phyloP scores from a whole-genome alignment of 495 filamentous ascomycete species.

The Aspergillus ellipticus region DNA sequence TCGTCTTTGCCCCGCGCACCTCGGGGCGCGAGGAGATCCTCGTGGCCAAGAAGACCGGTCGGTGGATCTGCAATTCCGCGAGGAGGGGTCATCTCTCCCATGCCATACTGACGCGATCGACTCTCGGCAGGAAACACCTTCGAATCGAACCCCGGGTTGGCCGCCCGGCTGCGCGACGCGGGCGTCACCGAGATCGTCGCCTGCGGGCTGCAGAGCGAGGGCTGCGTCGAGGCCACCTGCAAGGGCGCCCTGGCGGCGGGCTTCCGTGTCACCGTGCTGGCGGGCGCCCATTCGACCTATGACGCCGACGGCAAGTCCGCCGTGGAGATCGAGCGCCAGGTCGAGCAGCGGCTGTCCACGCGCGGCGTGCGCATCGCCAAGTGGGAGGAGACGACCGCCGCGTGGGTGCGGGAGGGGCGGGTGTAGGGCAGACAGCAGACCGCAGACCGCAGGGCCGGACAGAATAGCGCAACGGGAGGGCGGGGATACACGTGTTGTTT shows the following conservation, averaged over 20 bases:
- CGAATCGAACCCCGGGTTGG: slow-evolving; percentile 2
- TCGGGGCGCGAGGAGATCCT: neutral
- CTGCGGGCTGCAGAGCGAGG: slow-evolving; percentile 2
- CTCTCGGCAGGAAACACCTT: slow-evolving; percentile 1
- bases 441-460: no score
- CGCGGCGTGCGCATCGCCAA: neutral
- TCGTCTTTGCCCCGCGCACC: neutral
- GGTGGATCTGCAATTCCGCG: no score
- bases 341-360: neutral
- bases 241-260: slow-evolving; percentile 1
- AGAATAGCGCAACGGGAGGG: no score
- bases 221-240: slow-evolving; percentile 1
- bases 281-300: slow-evolving; percentile 6
- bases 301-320: neutral
- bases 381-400: neutral
- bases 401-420: neutral
- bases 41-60: neutral
- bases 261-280: neutral
- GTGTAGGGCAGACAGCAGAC: no score
- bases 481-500: no score
- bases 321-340: slow-evolving; percentile 2
- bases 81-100: no score
- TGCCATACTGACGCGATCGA: no score
- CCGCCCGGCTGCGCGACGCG: neutral
- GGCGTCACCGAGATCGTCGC: neutral